Evolutionary conservation across 192 early-diverging fungal genomes (phyloP).

Genomic region (Backusella tuberculispora): DNA sequence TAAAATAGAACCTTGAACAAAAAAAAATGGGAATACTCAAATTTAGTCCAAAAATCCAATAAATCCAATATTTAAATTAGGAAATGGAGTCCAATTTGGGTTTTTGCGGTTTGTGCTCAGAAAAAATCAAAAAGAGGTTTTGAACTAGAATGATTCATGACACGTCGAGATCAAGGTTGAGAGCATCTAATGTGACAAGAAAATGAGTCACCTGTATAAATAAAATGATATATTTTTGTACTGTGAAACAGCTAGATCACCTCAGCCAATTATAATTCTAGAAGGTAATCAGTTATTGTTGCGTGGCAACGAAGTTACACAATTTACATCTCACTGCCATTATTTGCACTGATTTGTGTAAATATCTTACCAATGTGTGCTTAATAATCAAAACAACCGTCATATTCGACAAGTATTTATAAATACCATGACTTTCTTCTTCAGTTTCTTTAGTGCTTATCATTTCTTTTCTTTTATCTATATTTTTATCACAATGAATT

Average conservation of each 20-base stretch:
- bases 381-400: constrained; percentile 13
- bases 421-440: neutral
- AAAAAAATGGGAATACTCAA: no score
- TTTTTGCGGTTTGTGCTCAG: no score
- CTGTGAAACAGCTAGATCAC: neutral
- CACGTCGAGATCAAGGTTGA: no score
- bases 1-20: no score
- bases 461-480: neutral
- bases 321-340: neutral
- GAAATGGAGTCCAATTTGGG: no score
- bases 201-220: no score
- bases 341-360: neutral
- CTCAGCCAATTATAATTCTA: neutral
- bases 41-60: no score
- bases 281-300: neutral
- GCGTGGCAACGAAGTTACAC: neutral
- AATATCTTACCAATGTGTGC: neutral
- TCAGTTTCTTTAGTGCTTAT: neutral
- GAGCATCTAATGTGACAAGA: no score
- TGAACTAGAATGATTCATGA: no score
- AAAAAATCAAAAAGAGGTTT: no score
- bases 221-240: neutral
- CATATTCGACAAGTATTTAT: neutral
- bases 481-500: neutral
- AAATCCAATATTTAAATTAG: no score